phyloP scores from a whole-genome alignment of 2,329 filamentous ascomycete genomes.

The Dryadomyces quercus-mongolicae region DNA sequence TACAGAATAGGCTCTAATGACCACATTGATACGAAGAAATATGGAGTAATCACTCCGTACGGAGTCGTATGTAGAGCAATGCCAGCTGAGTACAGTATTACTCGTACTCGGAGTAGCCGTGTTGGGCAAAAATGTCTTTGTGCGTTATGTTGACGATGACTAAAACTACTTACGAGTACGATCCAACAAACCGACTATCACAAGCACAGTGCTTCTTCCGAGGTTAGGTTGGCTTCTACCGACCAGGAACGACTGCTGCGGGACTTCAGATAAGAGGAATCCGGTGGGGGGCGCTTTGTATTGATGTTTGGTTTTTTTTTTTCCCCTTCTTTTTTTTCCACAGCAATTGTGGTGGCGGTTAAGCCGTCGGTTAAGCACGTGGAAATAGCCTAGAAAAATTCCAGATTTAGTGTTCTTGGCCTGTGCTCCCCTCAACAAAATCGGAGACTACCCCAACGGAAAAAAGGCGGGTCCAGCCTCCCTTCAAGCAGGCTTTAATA shows the following conservation, averaged over 20 bases:
- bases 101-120: no score
- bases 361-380: not conserved
- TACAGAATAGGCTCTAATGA: no score
- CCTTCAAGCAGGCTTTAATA: no score
- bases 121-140: no score
- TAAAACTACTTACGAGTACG: no score
- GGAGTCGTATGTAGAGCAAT: no score
- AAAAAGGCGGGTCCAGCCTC: conserved; percentile 8
- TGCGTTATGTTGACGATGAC: no score
- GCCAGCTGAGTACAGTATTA: no score
- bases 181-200: not conserved
- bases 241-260: not conserved
- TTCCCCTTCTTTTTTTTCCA: not conserved
- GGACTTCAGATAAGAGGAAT: not conserved
- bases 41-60: not conserved
- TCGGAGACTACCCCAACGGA: conserved; percentile 12
- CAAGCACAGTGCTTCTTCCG: not conserved
- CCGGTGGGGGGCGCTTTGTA: not conserved
- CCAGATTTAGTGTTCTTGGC: not conserved
- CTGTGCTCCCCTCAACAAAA: conserved; percentile 10
- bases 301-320: not conserved
- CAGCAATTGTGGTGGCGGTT: not conserved
- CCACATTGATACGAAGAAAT: not conserved
- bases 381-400: not conserved
- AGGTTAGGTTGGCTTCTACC: not conserved